phyloP scores from a whole-genome alignment of 306 rosid genomes.

The Sesbania bispinosa region DNA sequence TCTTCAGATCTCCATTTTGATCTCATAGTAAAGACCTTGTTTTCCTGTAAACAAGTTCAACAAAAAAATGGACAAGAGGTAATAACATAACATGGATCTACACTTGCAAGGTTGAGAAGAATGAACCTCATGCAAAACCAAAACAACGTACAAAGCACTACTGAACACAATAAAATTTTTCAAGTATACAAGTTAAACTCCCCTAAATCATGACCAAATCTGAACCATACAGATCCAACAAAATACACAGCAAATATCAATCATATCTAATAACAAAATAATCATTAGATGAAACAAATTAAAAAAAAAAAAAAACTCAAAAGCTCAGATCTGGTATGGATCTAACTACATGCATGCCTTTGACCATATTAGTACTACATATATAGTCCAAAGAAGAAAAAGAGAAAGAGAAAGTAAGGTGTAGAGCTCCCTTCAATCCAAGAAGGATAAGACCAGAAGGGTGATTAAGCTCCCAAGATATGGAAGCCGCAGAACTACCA shows the following conservation, averaged over 20 bases:
- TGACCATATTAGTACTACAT: too few species aligned
- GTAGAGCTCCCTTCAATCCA: slow-evolving; percentile 99
- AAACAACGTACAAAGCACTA: not conserved
- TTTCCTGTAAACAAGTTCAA: too few species aligned
- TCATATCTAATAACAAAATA: not conserved
- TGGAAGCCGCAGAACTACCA: slow-evolving; percentile 83
- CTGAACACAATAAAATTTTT: not conserved
- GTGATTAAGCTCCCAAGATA: slow-evolving; percentile 74
- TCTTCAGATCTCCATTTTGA: too few species aligned
- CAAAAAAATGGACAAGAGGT: too few species aligned
- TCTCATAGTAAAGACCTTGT: too few species aligned
- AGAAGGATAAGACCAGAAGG: slow-evolving; percentile 49
- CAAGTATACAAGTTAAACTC: not conserved
- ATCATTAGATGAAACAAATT: not conserved
- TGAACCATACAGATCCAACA: not conserved
- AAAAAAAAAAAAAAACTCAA: not conserved
- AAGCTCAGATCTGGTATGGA: too few species aligned
- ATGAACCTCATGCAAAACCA: not conserved
- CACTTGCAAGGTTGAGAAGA: not conserved
- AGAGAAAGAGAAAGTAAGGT: not conserved
- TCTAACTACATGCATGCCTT: too few species aligned
- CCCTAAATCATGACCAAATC: not conserved
- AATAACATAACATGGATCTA: too few species aligned
- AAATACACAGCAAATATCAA: not conserved
- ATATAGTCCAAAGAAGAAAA: too few species aligned